A percentile compares a stretch with the other conserved stretches of the same genome.
Conservation (phyloP, 1,284 basidiomycete species). For the Paramarasmius palmivorus region DNA sequence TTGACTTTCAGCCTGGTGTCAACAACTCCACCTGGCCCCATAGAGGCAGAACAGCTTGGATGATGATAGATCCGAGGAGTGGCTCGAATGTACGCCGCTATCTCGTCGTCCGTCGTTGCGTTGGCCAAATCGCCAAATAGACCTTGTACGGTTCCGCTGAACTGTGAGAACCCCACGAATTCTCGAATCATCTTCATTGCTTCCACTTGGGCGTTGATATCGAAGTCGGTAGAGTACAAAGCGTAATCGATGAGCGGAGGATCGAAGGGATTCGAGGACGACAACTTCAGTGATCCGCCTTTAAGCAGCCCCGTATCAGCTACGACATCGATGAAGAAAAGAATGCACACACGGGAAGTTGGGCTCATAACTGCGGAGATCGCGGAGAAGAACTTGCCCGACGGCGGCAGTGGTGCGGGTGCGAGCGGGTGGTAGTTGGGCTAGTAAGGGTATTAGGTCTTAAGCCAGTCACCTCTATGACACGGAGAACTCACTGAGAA, state of each 20-base stretch:
- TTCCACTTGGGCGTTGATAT: slow-evolving; percentile 10
- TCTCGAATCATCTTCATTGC: slow-evolving; percentile 16
- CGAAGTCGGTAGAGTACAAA: slow-evolving; percentile 13
- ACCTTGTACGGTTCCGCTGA: slow-evolving; percentile 18
- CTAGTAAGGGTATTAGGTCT: too few species aligned
- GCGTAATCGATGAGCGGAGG: slow-evolving; percentile 22
- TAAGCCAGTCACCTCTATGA: too few species aligned
- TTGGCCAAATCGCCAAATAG: slow-evolving; percentile 20
- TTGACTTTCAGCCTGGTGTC: too few species aligned
- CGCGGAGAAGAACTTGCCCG: not conserved
- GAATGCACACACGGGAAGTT: too few species aligned
- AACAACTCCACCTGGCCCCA: too few species aligned
- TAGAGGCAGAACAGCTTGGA: too few species aligned
- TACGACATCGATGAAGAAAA: too few species aligned
- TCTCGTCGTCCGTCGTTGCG: slow-evolving; percentile 25
- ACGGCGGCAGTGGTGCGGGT: slow-evolving; percentile 2
- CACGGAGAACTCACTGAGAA: slow-evolving; percentile 14
- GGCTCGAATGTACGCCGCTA: slow-evolving; percentile 18
- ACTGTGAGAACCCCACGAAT: slow-evolving; percentile 20
- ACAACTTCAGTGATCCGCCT: slow-evolving; percentile 24
- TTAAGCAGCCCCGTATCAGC: not conserved
- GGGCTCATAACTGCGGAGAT: too few species aligned
- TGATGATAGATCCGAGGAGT: not conserved
- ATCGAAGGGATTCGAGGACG: slow-evolving; percentile 18
- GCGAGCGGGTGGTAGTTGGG: slow-evolving; percentile 17